Base-by-base conservation (phyloP, 2,329 filamentous ascomycete genomes). In the Paecilomyces sp. region DNA sequence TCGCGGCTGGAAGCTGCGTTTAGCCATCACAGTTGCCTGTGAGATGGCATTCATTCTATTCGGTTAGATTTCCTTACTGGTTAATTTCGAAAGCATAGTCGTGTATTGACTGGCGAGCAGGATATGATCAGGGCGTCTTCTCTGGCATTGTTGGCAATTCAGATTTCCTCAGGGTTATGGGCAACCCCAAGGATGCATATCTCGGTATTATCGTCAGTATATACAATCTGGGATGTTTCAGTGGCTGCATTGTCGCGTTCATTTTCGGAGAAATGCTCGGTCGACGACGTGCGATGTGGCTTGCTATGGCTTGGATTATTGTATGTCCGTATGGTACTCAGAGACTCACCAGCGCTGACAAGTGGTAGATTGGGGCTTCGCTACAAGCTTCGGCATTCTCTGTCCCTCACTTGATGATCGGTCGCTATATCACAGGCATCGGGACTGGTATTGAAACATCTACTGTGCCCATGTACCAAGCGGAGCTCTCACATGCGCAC, bases 61-160 rank as follows among this genome's bases (percentile, higher is more conserved):
- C 30, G 58, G 58, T 60, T n/a, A 54, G 33, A 28, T 9, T 13
- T 8, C 18, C n/a, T 22, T 11, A 33, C 3, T 15, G 6, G 6
- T 13, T 7, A 30, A 4, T 34, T 15, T 12, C 15, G 8, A 30
- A 30, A 13, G 22, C 5, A 31, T 3, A 5, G 6, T 31, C 8
- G 3, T 11, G 8, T 22, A 31, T 11, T 36, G 11, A 36, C 25
- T 41, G 15, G n/a, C 11, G 7, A 1, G 25, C 33, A 72, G 79
- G 78, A 2, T 82, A 82, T 53, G 80, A 82, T 31, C 79, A 82
- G 63, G 79, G 79, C 51, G 77, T 80, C 0, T 80, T 81, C 61
- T 75, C 77, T 2, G 78, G 78, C 11, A 78, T 82, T 15, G 70
- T 82, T 9, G 74, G 77, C 9, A 80, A 77, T 36, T 64, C 75